These are phyloP conservation scores for Lunasporangiospora selenospora DNA, from an alignment of 192 early-diverging fungal species.

Conservation along the genomic window DNA sequence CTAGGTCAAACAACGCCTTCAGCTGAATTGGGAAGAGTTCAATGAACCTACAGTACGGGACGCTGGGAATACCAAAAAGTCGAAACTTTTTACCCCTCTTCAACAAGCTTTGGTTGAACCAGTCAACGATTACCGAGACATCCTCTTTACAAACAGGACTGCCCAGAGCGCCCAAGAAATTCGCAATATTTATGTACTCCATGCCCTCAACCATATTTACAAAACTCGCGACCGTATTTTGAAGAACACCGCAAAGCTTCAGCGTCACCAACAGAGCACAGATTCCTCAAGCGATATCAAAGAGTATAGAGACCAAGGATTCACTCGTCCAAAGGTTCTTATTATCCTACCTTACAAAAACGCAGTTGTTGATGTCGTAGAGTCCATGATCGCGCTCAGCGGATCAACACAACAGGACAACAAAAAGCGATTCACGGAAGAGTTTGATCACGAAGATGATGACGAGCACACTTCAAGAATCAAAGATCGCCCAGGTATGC, in stretches of 20 bases:
- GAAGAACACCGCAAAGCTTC: slow-evolving; percentile 81
- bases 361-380: slow-evolving; percentile 79
- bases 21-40: slow-evolving; percentile 23
- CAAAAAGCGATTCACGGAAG: slow-evolving; percentile 83
- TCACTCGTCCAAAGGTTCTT: slow-evolving; percentile 91
- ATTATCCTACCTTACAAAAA: slow-evolving; percentile 91
- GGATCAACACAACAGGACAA: slow-evolving; percentile 88
- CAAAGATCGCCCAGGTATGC: slow-evolving; percentile 62
- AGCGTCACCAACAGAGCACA: slow-evolving; percentile 57
- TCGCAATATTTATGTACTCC: slow-evolving; percentile 75
- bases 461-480: slow-evolving; percentile 65
- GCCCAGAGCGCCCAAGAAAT: slow-evolving; percentile 73
- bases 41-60: slow-evolving; percentile 21
- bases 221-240: slow-evolving; percentile 80
- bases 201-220: slow-evolving; percentile 91
- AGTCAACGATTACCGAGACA: slow-evolving; percentile 79
- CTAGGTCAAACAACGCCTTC: slow-evolving; percentile 48
- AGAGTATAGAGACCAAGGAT: slow-evolving; percentile 95
- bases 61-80: neutral
- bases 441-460: slow-evolving; percentile 71
- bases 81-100: slow-evolving; percentile 56
- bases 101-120: slow-evolving; percentile 66
- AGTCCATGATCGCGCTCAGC: slow-evolving; percentile 75
- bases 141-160: slow-evolving; percentile 71
- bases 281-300: slow-evolving; percentile 33